Base-by-base conservation (phyloP, 192 early-diverging fungal genomes). In the Coemansia sp. region DNA sequence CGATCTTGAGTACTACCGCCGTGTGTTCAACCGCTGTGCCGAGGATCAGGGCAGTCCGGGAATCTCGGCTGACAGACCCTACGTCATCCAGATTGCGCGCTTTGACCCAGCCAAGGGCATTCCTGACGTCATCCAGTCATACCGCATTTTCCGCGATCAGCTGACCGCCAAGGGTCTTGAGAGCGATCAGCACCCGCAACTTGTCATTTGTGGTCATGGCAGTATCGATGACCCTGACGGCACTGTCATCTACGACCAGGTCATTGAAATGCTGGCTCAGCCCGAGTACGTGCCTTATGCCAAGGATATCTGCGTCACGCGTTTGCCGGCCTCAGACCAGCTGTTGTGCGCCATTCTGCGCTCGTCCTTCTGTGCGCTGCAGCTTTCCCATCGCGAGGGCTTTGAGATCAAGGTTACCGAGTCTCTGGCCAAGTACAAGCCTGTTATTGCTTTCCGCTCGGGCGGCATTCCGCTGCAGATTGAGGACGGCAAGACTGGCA, bases 61-160 rank as follows among this genome's bases (percentile, higher is more conserved):
- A 48, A 84, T 89, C 9, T 68, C 85, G 19, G 70, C 71, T 44
- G 64, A 81, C 42, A 75, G 92, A 17, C 90, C 90, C 8, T 93
- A 94, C 65, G 85, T 94, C 69, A 81, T 88, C 52, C 92, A 94
- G 79, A 85, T 94, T 51, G 86, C 90, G 21, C 76, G 92, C 48
- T 94, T 94, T 50, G 92, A 94, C 77, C 92, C 92, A 11, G 85
- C 86, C 54, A 94, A 94, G 78, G 92, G 91, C 31, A 91, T 93
- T 15, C 87, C 85, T 3, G 85, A 91, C 59, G 82, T 91, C 19
- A 53, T 94, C 21, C 78, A 90, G 57, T 82, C 91, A 0, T 94
- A 90, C 68, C 67, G 82, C 50, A 55, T 70, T 22, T 80, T 94
- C 50, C 88, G 90, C 57, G 58, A 74, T 14, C 82, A 83, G 42